A percentile compares a stretch with the other conserved stretches of the same genome.
Conservation (phyloP, 805 yeast species). For the Lachancea thermotolerans region DNA sequence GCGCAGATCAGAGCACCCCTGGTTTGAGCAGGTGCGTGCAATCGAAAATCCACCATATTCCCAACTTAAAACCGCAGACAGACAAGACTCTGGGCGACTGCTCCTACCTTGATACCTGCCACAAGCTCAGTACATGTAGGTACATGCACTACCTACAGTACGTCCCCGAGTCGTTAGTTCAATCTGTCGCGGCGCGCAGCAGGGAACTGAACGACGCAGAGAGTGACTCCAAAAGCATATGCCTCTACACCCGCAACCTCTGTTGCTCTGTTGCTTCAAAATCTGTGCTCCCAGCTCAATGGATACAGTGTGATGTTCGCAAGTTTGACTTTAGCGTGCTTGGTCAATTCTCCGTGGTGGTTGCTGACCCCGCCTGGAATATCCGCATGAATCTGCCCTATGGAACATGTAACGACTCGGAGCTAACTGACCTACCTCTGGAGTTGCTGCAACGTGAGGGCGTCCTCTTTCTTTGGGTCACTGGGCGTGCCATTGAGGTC, state of each 20-base stretch:
- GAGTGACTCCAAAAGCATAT: conserved; percentile 17
- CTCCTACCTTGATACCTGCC: conserved; percentile 90
- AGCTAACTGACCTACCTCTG: conserved; percentile 59
- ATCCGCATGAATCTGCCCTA: conserved; percentile 83
- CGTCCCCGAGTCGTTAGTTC: conserved; percentile 30
- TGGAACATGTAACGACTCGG: conserved; percentile 73
- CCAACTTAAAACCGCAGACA: conserved; percentile 51
- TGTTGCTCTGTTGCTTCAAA: conserved; percentile 33
- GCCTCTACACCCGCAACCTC: conserved; percentile 32
- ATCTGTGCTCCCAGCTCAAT: conserved; percentile 53
- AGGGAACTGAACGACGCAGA: conserved; percentile 14
- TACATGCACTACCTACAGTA: conserved; percentile 66
- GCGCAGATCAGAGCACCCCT: conserved; percentile 16
- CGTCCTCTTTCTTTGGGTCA: conserved; percentile 81
- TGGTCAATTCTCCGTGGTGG: conserved; percentile 76
- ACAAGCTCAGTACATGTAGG: conserved; percentile 71
- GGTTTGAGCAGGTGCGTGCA: conserved; percentile 28
- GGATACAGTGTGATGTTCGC: conserved; percentile 82
- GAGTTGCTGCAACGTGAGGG: conserved; percentile 77
- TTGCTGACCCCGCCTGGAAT: conserved; percentile 97
- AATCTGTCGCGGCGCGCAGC: not conserved
- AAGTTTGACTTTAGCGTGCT: conserved; percentile 59
- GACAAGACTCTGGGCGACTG: conserved; percentile 79
- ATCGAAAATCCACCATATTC: conserved; percentile 46
- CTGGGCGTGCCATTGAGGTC: conserved; percentile 86